Evolutionary conservation across 2,329 filamentous ascomycete species (phyloP).

Genomic region (Aureobasidium lini): DNA sequence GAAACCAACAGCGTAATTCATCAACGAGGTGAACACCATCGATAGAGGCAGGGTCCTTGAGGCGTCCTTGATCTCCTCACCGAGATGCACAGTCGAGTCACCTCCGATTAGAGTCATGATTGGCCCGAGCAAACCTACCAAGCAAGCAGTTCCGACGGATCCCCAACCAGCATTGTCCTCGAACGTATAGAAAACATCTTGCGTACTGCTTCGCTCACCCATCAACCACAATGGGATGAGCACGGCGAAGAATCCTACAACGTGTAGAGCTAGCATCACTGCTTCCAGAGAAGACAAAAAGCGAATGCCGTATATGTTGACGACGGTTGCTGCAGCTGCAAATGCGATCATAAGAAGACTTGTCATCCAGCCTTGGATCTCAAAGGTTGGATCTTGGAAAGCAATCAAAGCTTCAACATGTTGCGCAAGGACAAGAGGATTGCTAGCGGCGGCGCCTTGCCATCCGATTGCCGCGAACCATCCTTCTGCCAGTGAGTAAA

Average conservation of each 20-base stretch:
- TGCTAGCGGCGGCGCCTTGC: constrained; percentile 24
- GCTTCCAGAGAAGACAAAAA: constrained; percentile 24
- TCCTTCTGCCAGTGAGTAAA: background rate
- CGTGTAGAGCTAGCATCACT: constrained; percentile 23
- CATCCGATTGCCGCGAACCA: constrained; percentile 26
- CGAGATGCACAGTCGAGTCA: constrained; percentile 18
- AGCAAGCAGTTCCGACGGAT: constrained; percentile 19
- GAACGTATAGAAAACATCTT: constrained; percentile 22
- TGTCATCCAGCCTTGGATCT: constrained; percentile 18
- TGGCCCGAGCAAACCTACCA: constrained; percentile 22
- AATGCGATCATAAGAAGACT: constrained; percentile 16
- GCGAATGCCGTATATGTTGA: constrained; percentile 25
- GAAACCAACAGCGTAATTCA: constrained; percentile 20
- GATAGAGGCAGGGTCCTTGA: constrained; percentile 14
- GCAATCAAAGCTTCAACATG: constrained; percentile 24
- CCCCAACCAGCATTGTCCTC: constrained; percentile 22
- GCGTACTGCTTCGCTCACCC: constrained; percentile 13
- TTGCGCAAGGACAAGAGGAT: constrained; percentile 22
- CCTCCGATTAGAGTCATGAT: constrained; percentile 13
- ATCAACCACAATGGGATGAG: constrained; percentile 24
- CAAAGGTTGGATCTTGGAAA: constrained; percentile 20
- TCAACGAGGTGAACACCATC: constrained; percentile 19
- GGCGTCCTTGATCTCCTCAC: constrained; percentile 17
- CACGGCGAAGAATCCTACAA: constrained; percentile 26
- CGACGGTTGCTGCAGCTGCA: constrained; percentile 20